phyloP scores from a whole-genome alignment of 495 filamentous ascomycete genomes.

The Hypoxylon lienhwacheense region DNA sequence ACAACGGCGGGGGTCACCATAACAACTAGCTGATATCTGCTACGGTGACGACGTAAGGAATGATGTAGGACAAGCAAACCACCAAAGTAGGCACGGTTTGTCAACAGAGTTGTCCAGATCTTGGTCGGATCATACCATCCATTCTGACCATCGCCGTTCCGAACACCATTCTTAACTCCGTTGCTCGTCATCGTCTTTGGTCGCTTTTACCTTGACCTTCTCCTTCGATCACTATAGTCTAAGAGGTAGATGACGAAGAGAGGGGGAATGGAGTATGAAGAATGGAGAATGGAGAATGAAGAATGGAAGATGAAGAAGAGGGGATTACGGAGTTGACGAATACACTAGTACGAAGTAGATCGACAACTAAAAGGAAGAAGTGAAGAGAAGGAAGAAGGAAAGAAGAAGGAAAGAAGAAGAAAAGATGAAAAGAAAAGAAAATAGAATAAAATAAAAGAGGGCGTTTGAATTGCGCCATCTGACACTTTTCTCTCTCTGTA shows the following conservation, averaged over 20 bases:
- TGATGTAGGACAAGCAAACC: slow-evolving; percentile 45
- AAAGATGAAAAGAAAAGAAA: neutral
- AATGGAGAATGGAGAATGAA: neutral
- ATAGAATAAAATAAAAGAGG: neutral
- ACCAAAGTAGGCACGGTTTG: slow-evolving; percentile 46
- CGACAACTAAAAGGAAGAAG: neutral
- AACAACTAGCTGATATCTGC: slow-evolving; percentile 45
- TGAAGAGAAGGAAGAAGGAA: neutral
- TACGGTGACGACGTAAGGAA: slow-evolving; percentile 39
- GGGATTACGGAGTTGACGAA: too few relatives aligned
- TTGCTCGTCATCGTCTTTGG: slow-evolving; percentile 19
- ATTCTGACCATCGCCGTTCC: slow-evolving; percentile 15
- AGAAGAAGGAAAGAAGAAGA: neutral
- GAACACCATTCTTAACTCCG: slow-evolving; percentile 3
- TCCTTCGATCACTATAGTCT: neutral
- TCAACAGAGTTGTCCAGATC: slow-evolving; percentile 48
- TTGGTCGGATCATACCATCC: slow-evolving; percentile 39
- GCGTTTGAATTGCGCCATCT: slow-evolving; percentile 6
- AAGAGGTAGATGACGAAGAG: neutral
- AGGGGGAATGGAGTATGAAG: neutral
- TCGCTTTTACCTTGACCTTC: neutral
- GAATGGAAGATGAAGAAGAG: neutral
- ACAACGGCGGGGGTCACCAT: slow-evolving; percentile 47
- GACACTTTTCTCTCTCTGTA: neutral
- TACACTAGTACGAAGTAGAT: too few relatives aligned